These are phyloP conservation scores for Hanseniaspora lindneri DNA, from an alignment of 805 yeast genomes.

Conservation along the genomic window DNA sequence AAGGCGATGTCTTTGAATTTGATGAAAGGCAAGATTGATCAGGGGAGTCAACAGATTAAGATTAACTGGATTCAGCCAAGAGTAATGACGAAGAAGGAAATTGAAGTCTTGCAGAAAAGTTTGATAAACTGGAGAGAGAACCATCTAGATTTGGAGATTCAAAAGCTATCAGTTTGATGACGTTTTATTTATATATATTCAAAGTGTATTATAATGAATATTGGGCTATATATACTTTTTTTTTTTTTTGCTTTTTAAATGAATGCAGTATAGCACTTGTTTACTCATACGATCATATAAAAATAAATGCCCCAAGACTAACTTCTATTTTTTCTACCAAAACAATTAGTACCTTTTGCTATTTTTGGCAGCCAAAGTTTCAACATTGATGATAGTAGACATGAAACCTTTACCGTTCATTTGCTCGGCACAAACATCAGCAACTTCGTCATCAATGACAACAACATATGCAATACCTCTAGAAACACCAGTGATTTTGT, in stretches of 20 bases:
- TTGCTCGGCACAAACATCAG: constrained; percentile 62
- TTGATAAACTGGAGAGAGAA: constrained; percentile 67
- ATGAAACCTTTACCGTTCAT: constrained; percentile 88
- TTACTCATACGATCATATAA: no score
- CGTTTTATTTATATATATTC: background rate
- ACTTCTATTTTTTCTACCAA: background rate
- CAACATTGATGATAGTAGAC: constrained; percentile 65
- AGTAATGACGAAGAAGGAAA: constrained; percentile 72
- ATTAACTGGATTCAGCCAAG: constrained; percentile 95
- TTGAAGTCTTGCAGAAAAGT: constrained; percentile 59
- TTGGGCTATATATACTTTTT: background rate
- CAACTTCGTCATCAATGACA: constrained; percentile 53
- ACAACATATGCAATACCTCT: constrained; percentile 94
- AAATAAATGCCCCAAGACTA: no score
- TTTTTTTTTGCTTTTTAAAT: no score
- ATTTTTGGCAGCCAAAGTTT: constrained; percentile 39
- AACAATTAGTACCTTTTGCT: background rate
- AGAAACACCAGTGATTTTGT: constrained; percentile 85
- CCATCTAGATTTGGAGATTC: constrained; percentile 56
- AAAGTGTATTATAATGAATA: background rate
- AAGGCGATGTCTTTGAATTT: constrained; percentile 77
- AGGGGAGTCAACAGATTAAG: constrained; percentile 63
- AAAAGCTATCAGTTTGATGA: constrained; percentile 38
- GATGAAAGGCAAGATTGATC: constrained; percentile 82
- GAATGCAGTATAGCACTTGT: no score